Percentiles rank a stretch among this genome's conserved stretches.
phyloP scores from a whole-genome alignment of 202 grass and related monocot genomes.

The Setaria viridis region DNA sequence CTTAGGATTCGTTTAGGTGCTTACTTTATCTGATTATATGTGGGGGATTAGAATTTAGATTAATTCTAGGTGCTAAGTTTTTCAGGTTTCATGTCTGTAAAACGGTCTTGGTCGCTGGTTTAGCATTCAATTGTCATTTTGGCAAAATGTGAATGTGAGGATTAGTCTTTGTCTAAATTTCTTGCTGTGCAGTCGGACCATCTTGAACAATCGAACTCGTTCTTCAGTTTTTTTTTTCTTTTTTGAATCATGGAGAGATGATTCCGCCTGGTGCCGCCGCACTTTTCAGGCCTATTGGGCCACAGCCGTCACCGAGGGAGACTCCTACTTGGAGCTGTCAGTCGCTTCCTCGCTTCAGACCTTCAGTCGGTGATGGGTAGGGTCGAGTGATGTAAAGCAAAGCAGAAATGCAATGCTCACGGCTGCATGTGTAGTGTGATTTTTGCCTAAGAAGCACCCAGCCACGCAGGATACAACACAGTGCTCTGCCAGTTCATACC shows the following conservation, averaged over 20 bases:
- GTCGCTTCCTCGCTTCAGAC: no score
- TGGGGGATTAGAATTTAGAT: background rate
- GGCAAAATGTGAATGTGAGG: constrained; percentile 17
- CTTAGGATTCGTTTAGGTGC: constrained; percentile 37
- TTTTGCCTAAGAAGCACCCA: background rate
- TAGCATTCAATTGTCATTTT: background rate
- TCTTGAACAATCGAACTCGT: no score
- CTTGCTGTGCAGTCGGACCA: background rate
- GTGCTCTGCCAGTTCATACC: background rate
- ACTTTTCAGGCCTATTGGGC: no score
- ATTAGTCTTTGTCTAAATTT: background rate
- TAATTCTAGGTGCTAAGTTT: constrained; percentile 20
- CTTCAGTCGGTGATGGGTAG: no score
- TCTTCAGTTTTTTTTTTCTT: background rate
- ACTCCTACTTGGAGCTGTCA: no score
- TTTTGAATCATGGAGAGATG: no score
- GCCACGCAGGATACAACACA: background rate
- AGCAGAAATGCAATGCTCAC: no score
- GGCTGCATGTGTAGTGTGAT: no score
- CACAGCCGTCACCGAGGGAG: no score
- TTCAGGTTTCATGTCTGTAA: constrained; percentile 1
- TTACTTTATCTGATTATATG: background rate
- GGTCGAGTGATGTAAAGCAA: no score
- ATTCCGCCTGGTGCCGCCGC: no score
- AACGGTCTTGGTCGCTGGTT: background rate